Conservation (phyloP, 805 yeast species). For the Starmerella vaccinii region DNA sequence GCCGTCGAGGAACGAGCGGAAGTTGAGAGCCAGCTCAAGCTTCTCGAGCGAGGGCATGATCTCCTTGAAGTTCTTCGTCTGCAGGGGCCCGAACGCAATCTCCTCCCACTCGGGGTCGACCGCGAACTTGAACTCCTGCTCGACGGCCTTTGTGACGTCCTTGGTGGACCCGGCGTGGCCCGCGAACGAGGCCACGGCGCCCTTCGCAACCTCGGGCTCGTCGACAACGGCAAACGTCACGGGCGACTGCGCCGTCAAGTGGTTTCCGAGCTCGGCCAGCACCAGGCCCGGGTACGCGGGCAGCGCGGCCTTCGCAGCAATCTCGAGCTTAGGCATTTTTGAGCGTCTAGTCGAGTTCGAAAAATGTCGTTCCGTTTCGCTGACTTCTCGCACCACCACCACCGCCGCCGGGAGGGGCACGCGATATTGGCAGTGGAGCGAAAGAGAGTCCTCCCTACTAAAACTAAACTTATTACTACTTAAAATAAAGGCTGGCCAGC, state of each 20-base stretch:
- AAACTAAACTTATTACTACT: no score
- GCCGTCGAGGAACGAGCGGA: conserved; percentile 70
- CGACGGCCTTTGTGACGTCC: conserved; percentile 36
- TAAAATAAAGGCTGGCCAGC: no score
- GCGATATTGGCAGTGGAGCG: no score
- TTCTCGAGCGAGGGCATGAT: conserved; percentile 66
- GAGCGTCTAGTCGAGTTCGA: neutral
- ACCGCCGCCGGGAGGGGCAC: no score
- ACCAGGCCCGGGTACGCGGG: conserved; percentile 71
- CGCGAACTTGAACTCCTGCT: conserved; percentile 31
- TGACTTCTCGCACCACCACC: no score
- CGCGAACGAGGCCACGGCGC: conserved; percentile 28
- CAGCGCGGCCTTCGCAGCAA: conserved; percentile 79
- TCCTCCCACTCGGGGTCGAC: conserved; percentile 49
- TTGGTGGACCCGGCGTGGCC: conserved; percentile 35
- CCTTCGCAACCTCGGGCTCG: conserved; percentile 50
- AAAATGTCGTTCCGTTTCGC: neutral
- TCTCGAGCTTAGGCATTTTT: conserved; percentile 33
- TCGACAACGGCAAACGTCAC: conserved; percentile 60
- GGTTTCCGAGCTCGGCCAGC: conserved; percentile 66
- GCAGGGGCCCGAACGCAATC: conserved; percentile 56
- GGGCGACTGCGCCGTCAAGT: conserved; percentile 34
- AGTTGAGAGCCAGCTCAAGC: conserved; percentile 72
- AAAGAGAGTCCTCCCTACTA: no score
- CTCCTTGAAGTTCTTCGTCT: conserved; percentile 80